These are phyloP conservation scores for Pterulicium gracile DNA, from an alignment of 1,284 basidiomycete species.

Conservation along the genomic window DNA sequence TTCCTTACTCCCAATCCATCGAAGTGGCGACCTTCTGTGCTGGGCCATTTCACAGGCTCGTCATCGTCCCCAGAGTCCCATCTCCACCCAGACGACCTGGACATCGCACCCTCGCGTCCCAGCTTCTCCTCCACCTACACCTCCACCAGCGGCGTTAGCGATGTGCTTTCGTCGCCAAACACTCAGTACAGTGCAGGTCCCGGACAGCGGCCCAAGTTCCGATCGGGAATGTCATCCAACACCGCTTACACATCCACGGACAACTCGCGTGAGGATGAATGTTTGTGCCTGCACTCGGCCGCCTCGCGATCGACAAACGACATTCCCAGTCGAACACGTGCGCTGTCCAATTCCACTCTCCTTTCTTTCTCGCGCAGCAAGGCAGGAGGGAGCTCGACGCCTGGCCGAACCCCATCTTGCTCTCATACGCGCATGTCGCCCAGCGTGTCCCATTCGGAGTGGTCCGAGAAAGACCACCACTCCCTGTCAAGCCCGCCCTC, in stretches of 20 bases:
- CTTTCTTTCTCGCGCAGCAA: background rate
- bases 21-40: constrained; percentile 49
- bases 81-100: constrained; percentile 26
- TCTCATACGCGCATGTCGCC: background rate
- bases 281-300: no score
- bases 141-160: constrained; percentile 30
- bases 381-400: background rate
- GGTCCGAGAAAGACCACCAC: background rate
- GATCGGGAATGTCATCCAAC: background rate
- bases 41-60: constrained; percentile 43
- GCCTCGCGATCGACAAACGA: background rate
- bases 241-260: background rate
- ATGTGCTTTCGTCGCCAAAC: background rate
- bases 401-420: background rate
- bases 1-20: constrained; percentile 15
- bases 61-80: constrained; percentile 27
- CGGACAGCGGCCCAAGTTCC: background rate
- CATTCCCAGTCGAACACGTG: background rate
- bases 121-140: constrained; percentile 60
- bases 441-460: background rate
- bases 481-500: background rate
- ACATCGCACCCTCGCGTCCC: constrained; percentile 42
- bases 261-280: background rate
- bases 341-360: background rate
- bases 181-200: background rate